These are phyloP conservation scores for Fabrea salina DNA, from an alignment of 169 alveolate genomes.

Conservation along the genomic window DNA sequence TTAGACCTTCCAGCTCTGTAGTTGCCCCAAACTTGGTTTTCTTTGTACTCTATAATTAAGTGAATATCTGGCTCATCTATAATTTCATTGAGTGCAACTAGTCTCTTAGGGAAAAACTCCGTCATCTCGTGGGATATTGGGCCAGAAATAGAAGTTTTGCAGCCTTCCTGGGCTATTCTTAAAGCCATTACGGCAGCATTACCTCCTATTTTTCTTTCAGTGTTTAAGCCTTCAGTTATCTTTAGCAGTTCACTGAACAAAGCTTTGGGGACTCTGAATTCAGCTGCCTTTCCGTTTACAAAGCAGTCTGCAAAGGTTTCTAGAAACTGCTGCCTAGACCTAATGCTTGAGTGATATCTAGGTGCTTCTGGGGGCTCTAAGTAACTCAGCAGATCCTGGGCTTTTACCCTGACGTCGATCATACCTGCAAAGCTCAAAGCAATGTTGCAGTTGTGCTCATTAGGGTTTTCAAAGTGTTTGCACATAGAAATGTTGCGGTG, in stretches of 20 bases:
- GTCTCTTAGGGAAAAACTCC: neutral
- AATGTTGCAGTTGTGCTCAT: neutral
- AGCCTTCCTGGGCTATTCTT: slow-evolving; percentile 23
- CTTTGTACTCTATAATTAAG: neutral
- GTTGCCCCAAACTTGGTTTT: slow-evolving; percentile 27
- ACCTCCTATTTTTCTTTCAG: neutral
- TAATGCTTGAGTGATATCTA: neutral
- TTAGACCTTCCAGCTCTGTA: slow-evolving; percentile 6
- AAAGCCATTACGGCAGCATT: neutral
- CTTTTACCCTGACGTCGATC: neutral
- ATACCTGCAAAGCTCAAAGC: slow-evolving; percentile 3
- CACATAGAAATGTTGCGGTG: neutral
- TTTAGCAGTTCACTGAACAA: neutral
- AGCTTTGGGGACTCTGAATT: neutral
- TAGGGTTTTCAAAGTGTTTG: neutral
- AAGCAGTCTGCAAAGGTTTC: slow-evolving; percentile 10
- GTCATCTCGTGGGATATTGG: slow-evolving; percentile 14
- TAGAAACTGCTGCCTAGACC: neutral
- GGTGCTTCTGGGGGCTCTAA: slow-evolving; percentile 13
- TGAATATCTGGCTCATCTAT: slow-evolving; percentile 9
- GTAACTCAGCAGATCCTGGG: neutral
- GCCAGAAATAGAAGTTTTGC: neutral
- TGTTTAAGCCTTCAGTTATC: neutral
- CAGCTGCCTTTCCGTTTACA: slow-evolving; percentile 18
- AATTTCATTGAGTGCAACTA: neutral